Evolutionary conservation across 2,329 filamentous ascomycete genomes (phyloP), one percentile per base, ranked within the genome.

Genomic region (Chaetomium globosum): DNA sequence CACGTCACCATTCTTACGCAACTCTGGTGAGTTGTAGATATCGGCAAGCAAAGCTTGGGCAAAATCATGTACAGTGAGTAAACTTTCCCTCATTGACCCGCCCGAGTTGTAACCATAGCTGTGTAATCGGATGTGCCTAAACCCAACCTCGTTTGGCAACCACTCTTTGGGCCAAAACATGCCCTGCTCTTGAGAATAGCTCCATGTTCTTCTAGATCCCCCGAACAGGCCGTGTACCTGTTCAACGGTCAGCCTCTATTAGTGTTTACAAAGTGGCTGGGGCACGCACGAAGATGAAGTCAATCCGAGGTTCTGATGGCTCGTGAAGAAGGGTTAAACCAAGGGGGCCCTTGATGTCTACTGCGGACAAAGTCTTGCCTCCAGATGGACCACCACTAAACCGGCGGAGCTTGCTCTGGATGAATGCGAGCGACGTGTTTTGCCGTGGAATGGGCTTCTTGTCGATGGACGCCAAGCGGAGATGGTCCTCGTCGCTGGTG

Each of bases 121-220:
- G 46, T 71, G 69, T 31, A 76, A 60, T 52, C 71, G 65, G 31
- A 70, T 67, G 51, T 73, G 67, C 10, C 73, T 23, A 28, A 77
- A 69, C 0, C 67, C 73, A 0, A 66, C 43, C 21, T 77, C 75
- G 23, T 54, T 54, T 0, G 78, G 75, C 0, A 56, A 33, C 75
- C 76, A 81, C 26, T 70, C 57, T 63, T 74, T 65, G 0, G 79
- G 79, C 79, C 79, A 81, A 65, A 77, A 81, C 19, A 73, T 65
- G 5, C 59, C 61, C 0, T 67, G 71, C 46, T 76, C 70, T 3
- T 66, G 33, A 1, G 71, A 68, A 63, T 78, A 75, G 9, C 73
- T 72, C 79, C 80, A 81, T 65, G 79, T 80, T 64, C 76, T 76
- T 1, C 73, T 72, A 2, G 78, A 78, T 19, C 71, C 72, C 0